Conservation (phyloP, 2,329 filamentous ascomycete species). For the Ophiostoma himal-ulmi region DNA sequence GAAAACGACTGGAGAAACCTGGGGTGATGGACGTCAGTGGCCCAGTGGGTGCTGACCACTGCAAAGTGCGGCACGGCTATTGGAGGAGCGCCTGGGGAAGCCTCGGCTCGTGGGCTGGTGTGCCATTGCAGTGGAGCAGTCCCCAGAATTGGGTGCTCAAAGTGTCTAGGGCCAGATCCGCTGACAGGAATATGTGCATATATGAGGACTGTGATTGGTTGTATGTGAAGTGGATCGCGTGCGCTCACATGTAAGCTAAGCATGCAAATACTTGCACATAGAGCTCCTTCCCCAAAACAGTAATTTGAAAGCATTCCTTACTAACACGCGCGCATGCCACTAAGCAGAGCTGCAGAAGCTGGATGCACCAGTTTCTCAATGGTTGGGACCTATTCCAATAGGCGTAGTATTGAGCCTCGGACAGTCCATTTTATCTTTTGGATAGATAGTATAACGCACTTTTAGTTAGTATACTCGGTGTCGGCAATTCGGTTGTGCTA, state of each 20-base stretch:
- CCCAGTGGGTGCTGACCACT: slow-evolving; percentile 4
- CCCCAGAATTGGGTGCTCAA: slow-evolving; percentile 3
- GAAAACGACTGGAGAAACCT: background rate
- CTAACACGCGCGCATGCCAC: slow-evolving; percentile 10
- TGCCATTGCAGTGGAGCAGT: background rate
- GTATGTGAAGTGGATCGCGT: background rate
- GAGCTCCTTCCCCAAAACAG: slow-evolving; percentile 11
- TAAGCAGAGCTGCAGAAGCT: background rate
- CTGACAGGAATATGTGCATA: slow-evolving; percentile 14
- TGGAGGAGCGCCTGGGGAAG: background rate
- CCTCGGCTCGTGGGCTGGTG: slow-evolving; percentile 16
- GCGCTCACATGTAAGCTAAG: background rate
- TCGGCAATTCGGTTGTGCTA: no score
- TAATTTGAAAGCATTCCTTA: slow-evolving; percentile 7
- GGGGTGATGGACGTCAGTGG: background rate
- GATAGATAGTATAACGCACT: no score
- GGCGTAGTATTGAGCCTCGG: background rate
- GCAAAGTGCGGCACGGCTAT: background rate
- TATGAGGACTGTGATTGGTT: slow-evolving; percentile 15
- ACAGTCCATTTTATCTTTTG: background rate
- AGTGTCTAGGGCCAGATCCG: background rate
- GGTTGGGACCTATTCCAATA: background rate
- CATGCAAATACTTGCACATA: background rate
- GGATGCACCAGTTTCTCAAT: background rate
- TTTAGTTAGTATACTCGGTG: no score